These are phyloP conservation scores for Scheffersomyces segobiensis DNA, from an alignment of 1,139 yeast genomes.

Conservation along the genomic window DNA sequence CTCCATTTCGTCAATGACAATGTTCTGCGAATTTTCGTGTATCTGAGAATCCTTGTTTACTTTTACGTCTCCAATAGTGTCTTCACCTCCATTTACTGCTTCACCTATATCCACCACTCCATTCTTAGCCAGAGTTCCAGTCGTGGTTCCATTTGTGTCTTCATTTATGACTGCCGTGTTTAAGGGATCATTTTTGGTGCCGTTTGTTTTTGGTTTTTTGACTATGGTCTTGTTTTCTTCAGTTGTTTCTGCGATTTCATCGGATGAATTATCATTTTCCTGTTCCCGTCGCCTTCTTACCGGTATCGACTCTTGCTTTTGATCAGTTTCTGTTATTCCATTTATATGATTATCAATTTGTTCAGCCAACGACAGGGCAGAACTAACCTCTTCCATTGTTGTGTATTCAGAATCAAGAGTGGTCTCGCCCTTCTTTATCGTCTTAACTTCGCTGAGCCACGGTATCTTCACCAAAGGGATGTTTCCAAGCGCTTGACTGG, in stretches of 20 bases:
- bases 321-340: neutral
- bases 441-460: constrained; percentile 40
- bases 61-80: too few relatives aligned
- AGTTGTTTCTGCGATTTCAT: neutral
- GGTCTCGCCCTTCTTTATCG: neutral
- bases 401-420: neutral
- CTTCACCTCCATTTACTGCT: too few relatives aligned
- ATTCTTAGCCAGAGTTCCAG: neutral
- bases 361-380: neutral
- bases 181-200: neutral
- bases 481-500: constrained; percentile 9
- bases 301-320: neutral
- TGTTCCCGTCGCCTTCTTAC: neutral
- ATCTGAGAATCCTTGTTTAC: neutral
- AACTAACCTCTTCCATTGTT: neutral
- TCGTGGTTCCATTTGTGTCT: neutral
- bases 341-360: neutral
- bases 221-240: neutral
- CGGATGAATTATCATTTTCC: neutral
- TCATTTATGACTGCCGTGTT: neutral
- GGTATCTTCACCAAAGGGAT: constrained; percentile 41
- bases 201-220: neutral
- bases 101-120: too few relatives aligned
- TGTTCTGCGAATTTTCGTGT: neutral
- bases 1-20: neutral